Evolutionary conservation across 345 rosid genomes (phyloP), one percentile per base, ranked within the genome.

Genomic region (Carallia pectinifolia): DNA sequence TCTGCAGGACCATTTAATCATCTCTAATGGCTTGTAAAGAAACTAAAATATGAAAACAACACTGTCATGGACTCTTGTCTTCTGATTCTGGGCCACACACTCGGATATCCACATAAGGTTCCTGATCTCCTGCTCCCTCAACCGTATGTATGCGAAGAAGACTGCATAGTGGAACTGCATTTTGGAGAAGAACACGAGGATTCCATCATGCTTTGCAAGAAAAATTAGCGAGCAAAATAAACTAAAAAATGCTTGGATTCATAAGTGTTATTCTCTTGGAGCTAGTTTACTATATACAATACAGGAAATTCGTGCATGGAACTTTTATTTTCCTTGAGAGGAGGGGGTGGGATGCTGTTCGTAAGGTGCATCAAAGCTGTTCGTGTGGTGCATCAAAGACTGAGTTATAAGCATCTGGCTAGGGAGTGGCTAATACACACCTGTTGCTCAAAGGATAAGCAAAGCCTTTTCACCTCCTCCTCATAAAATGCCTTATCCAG

Each of bases 51-150:
- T 95, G 83, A 89, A 92, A 75, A 92, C 96, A 0, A 92, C 99
- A 54, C 97, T 95, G 86, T 95, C 99, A 64, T 95, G 99, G 71
- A 95, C 97, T 79, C 99, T 89, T 0, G 99, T 88, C 74, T 95
- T 95, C 81, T 95, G 99, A 81, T 92, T 95, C 86, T 92, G 99
- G 3, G 99, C 99, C 69, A 95, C 99, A 67, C 99, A 95, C 73
- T 95, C 98, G 0, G 98, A 92, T 72, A 95, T 88, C 99, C 99
- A 95, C 99, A 90, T 95, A 81, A 95, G 78, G 75, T 95, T 95
- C 84, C 99, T 86, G 69, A 92, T 92, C 92, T 95, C 99, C 79
- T 95, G 99, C 90, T 95, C 98, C 63, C 96, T 86, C 85, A 95
- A 79, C 79, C 97, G 90, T 90, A 95, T 92, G 81, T 95, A 95